Evolutionary conservation across 225 moss, liverwort and hornwort species (phyloP).

Genomic region (Physcomitrium patens): DNA sequence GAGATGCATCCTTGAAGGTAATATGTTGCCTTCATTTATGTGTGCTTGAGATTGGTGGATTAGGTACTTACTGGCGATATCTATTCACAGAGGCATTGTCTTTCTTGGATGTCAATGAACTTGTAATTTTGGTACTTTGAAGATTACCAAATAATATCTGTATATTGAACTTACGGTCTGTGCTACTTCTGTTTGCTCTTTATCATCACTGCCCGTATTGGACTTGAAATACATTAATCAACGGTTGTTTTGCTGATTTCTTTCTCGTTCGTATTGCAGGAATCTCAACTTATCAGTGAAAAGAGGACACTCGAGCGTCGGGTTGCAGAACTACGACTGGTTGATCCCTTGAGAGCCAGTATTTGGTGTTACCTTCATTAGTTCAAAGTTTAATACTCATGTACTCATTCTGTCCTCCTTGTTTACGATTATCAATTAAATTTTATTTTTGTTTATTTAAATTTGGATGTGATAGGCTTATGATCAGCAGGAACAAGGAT

Average conservation of each 20-base stretch:
- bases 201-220: neutral
- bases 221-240: neutral
- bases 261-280: slow-evolving; percentile 51
- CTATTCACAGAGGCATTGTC: slow-evolving; percentile 11
- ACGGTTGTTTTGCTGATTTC: slow-evolving; percentile 13
- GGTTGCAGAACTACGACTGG: slow-evolving; percentile 85
- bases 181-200: slow-evolving; percentile 2
- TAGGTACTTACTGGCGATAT: neutral
- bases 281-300: slow-evolving; percentile 80
- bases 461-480: slow-evolving; percentile 57
- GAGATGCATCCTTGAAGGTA: slow-evolving; percentile 77
- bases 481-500: slow-evolving; percentile 95
- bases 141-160: neutral
- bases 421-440: neutral
- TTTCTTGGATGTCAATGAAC: slow-evolving; percentile 1
- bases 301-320: slow-evolving; percentile 88
- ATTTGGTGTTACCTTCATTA: slow-evolving; percentile 21
- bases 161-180: neutral
- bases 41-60: slow-evolving; percentile 23
- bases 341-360: slow-evolving; percentile 44
- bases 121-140: slow-evolving; percentile 14
- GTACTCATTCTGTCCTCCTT: slow-evolving; percentile 5
- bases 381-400: slow-evolving; percentile 5
- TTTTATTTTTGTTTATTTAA: no score
- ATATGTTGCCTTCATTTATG: neutral